Conservation (phyloP, 2,329 filamentous ascomycete genomes). For the Botrytis elliptica region DNA sequence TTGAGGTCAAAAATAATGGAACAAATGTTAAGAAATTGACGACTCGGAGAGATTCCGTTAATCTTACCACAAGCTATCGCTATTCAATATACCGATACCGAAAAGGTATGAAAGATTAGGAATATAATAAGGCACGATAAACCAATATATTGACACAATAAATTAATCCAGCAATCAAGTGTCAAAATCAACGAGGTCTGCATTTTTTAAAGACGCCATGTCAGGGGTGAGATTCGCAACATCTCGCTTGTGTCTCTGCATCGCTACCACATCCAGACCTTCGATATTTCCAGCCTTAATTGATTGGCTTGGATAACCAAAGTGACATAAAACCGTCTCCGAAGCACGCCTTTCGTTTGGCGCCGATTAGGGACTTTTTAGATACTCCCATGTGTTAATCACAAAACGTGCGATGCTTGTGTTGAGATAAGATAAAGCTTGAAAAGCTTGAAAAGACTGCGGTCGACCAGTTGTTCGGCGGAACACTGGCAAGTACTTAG, state of each 20-base stretch:
- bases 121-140: background rate
- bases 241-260: conserved; percentile 14
- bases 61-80: conserved; percentile 3
- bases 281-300: background rate
- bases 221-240: conserved; percentile 22
- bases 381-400: conserved; percentile 2
- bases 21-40: background rate
- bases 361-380: background rate
- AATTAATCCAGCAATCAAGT: conserved; percentile 21
- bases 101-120: background rate
- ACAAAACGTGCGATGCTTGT: background rate
- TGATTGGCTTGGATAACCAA: conserved; percentile 7
- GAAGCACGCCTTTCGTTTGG: conserved; percentile 16
- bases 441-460: conserved; percentile 7
- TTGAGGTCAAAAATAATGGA: background rate
- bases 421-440: conserved; percentile 13
- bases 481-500: background rate
- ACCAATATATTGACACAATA: conserved; percentile 1
- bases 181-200: background rate
- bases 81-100: conserved; percentile 10
- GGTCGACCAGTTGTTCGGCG: background rate
- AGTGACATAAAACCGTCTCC: conserved; percentile 6
- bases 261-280: background rate
- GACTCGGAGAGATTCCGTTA: conserved; percentile 13
- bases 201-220: conserved; percentile 11